Evolutionary conservation across 2,329 filamentous ascomycete genomes (phyloP).

Genomic region (Pseudogymnoascus verrucosus): DNA sequence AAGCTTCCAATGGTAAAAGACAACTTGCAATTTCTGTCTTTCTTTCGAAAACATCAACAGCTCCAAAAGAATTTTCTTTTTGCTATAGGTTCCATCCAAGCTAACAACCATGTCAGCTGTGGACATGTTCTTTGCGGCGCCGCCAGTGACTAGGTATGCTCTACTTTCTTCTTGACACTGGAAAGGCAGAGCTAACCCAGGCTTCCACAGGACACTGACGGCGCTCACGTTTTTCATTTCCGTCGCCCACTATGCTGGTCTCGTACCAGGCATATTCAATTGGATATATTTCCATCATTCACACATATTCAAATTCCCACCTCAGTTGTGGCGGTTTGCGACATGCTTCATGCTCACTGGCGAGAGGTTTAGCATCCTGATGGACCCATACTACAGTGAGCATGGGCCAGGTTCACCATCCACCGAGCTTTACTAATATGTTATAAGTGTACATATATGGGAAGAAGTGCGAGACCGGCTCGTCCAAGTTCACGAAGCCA

Average conservation of each 20-base stretch:
- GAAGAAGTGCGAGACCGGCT: conserved; percentile 52
- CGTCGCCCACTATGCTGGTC: conserved; percentile 45
- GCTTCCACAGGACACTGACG: conserved; percentile 51
- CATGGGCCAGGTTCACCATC: conserved; percentile 14
- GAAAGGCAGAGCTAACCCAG: conserved; percentile 33
- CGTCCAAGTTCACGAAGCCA: conserved; percentile 51
- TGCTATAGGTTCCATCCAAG: conserved; percentile 2
- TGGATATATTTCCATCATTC: conserved; percentile 43
- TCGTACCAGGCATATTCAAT: conserved; percentile 36
- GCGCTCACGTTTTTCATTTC: conserved; percentile 52
- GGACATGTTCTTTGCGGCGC: conserved; percentile 57
- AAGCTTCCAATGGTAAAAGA: conserved; percentile 6
- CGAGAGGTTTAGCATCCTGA: conserved; percentile 39
- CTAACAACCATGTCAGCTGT: conserved; percentile 25
- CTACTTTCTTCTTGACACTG: conserved; percentile 27
- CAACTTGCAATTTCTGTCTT: conserved; percentile 4
- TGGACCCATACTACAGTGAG: conserved; percentile 63
- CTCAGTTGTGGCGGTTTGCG: conserved; percentile 31
- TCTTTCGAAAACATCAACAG: conserved; percentile 5
- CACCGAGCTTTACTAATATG: conserved; percentile 26
- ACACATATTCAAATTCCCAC: conserved; percentile 42
- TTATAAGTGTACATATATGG: conserved; percentile 56
- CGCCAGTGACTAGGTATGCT: conserved; percentile 57
- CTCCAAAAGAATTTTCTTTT: not conserved
- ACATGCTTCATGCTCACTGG: conserved; percentile 31